Evolutionary conservation across 495 filamentous ascomycete species (phyloP).

Genomic region (Hypoxylon trugodes): DNA sequence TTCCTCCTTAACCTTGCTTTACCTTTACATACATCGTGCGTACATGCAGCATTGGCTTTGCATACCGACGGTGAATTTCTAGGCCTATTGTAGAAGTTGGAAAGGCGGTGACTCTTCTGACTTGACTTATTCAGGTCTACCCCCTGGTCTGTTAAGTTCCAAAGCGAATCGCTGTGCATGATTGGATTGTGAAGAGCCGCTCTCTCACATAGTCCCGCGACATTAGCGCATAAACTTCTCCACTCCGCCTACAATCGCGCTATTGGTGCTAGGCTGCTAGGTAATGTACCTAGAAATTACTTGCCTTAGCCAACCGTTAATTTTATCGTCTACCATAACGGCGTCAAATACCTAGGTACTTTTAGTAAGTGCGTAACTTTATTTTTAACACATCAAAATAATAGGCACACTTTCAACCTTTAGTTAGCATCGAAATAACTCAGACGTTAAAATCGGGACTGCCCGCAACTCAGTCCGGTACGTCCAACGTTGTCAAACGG

Average conservation of each 20-base stretch:
- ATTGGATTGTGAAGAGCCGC: slow-evolving; percentile 31
- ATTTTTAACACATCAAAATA: too few relatives aligned
- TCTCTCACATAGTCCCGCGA: slow-evolving; percentile 34
- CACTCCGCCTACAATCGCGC: slow-evolving; percentile 16
- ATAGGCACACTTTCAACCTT: too few relatives aligned
- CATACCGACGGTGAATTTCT: too few relatives aligned
- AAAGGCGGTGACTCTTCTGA: background rate
- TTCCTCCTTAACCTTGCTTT: background rate
- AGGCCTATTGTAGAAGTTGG: too few relatives aligned
- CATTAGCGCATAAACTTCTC: slow-evolving; percentile 34
- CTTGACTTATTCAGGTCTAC: background rate
- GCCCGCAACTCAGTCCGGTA: background rate
- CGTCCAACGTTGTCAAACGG: background rate
- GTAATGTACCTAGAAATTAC: too few relatives aligned
- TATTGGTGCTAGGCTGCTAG: too few relatives aligned
- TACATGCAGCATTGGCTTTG: too few relatives aligned
- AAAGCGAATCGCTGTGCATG: slow-evolving; percentile 27
- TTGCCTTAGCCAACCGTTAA: slow-evolving; percentile 10
- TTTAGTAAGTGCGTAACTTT: too few relatives aligned
- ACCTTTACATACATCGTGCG: too few relatives aligned
- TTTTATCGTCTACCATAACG: background rate
- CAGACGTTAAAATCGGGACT: too few relatives aligned
- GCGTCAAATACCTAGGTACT: too few relatives aligned
- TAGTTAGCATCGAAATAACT: too few relatives aligned
- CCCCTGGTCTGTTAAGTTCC: slow-evolving; percentile 1